Conservation (phyloP, 2,329 filamentous ascomycete species). For the Helicocarpus griseus region DNA sequence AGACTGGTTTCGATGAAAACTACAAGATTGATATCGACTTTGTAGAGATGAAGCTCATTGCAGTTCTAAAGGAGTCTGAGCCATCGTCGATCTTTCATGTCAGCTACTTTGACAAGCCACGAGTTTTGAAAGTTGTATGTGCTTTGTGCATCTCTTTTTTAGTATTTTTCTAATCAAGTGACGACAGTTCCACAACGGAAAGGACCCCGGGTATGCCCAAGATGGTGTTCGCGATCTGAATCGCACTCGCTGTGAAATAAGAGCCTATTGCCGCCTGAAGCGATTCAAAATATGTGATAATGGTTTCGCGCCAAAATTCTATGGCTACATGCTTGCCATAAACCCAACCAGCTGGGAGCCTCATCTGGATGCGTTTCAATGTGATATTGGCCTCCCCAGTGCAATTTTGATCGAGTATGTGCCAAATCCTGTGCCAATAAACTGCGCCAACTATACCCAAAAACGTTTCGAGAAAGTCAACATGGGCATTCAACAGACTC, state of each 20-base stretch:
- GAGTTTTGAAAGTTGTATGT: conserved; percentile 13
- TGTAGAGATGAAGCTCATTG: conserved; percentile 8
- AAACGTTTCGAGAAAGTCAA: conserved; percentile 10
- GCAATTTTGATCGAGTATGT: conserved; percentile 12
- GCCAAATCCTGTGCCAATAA: conserved; percentile 10
- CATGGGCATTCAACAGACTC: conserved; percentile 9
- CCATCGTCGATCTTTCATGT: conserved; percentile 12
- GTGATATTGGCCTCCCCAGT: conserved; percentile 5
- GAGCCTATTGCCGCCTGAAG: conserved; percentile 12
- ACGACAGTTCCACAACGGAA: conserved; percentile 11
- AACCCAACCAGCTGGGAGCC: conserved; percentile 1
- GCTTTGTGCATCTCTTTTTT: neutral
- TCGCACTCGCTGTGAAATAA: conserved; percentile 11
- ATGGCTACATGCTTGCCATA: conserved; percentile 8
- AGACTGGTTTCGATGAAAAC: conserved; percentile 9
- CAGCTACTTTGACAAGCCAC: conserved; percentile 9
- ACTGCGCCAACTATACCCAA: conserved; percentile 10
- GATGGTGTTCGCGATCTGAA: conserved; percentile 13
- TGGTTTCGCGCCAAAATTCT: conserved; percentile 10
- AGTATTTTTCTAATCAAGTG: neutral
- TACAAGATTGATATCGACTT: conserved; percentile 11
- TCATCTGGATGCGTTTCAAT: conserved; percentile 10
- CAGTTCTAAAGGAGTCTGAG: conserved; percentile 9
- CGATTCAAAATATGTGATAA: conserved; percentile 9
- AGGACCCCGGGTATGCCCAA: conserved; percentile 11